Base-by-base conservation (phyloP, 1,284 basidiomycete species). In the Vanrija pseudolonga region DNA sequence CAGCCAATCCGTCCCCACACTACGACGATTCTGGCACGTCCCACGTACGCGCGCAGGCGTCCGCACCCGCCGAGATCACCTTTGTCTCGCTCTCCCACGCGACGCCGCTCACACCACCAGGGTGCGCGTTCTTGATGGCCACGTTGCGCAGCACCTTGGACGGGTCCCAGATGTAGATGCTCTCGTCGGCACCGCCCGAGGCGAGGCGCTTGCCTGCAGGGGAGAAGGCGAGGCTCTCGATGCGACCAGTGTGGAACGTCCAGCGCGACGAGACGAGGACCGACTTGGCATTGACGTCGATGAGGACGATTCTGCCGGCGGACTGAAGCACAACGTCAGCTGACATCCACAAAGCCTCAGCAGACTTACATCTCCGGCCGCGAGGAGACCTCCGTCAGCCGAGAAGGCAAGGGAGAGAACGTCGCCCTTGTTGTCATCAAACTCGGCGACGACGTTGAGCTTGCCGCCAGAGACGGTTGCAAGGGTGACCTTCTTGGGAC, bases 131-230 rank as follows among this genome's bases (percentile, higher is more conserved):
- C 79, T 88, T 89, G 74, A 96, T 85, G 14, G 86, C 82, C 41
- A 93, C 84, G 64, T 89, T 90, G 76, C 84, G 85, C 73, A 85
- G 78, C 12, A 88, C 86, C 64, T 87, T 86, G 54, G 81, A 80
- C 38, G 90, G 84, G 63, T 86, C 86, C 86, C 91, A 98, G 39
- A 98, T 78, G 71, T 92, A 96, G 8, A 96, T 84, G 66, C 91
- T 85, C 24, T 93, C 95, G 72, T 98, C 95, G 37, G 95, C 81
- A 9, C 90, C 90, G 15, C 87, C 91, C 8, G 90, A 92, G 3
- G 86, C 91, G 56, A 89, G 84, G 64, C 92, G 83, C 64, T 80
- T 80, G 4, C 85, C 85, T 65, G 89, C 85, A 2, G 83, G 71
- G 3, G 87, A 87, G 84, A 88, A 98, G 1, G 83, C 78, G 15